phyloP scores from a whole-genome alignment of 2,329 filamentous ascomycete species.

The Mycosphaerella sp. region DNA sequence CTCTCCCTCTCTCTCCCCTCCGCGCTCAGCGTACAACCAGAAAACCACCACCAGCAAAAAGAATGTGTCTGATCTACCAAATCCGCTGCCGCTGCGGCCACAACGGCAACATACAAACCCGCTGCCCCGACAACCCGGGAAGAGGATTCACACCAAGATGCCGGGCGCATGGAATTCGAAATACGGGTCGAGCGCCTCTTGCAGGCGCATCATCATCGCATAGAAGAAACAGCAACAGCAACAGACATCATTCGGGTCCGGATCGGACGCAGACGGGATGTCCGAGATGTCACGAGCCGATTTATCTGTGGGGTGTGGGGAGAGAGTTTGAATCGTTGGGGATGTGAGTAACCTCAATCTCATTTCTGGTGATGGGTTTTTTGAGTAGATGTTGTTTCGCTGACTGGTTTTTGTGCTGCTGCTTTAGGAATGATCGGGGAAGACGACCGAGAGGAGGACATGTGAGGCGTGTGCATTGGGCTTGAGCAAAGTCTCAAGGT shows the following conservation, averaged over 20 bases:
- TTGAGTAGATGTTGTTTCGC: no score
- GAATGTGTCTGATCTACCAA: conserved; percentile 4
- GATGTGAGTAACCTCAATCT: background rate
- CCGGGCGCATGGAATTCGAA: background rate
- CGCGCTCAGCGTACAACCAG: no score
- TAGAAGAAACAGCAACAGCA: no score
- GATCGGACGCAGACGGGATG: conserved; percentile 1
- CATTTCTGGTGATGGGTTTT: background rate
- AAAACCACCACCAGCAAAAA: background rate
- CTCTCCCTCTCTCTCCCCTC: no score
- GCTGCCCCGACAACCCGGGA: conserved; percentile 6
- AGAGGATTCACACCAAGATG: conserved; percentile 3
- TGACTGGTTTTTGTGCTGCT: background rate
- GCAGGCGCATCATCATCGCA: background rate
- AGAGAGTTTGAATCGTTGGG: conserved; percentile 2
- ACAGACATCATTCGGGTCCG: no score
- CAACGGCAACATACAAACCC: conserved; percentile 1
- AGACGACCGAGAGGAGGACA: background rate
- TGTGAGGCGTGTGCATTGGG: conserved; percentile 1
- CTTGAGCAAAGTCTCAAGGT: background rate
- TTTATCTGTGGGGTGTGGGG: conserved; percentile 7
- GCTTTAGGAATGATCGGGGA: background rate
- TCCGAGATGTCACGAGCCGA: background rate
- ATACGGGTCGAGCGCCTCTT: conserved; percentile 1
- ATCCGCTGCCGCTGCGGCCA: conserved; percentile 7